Evolutionary conservation across 148 eudicot species (phyloP), one percentile per base, ranked within the genome.

Genomic region (Spergularia marina): DNA sequence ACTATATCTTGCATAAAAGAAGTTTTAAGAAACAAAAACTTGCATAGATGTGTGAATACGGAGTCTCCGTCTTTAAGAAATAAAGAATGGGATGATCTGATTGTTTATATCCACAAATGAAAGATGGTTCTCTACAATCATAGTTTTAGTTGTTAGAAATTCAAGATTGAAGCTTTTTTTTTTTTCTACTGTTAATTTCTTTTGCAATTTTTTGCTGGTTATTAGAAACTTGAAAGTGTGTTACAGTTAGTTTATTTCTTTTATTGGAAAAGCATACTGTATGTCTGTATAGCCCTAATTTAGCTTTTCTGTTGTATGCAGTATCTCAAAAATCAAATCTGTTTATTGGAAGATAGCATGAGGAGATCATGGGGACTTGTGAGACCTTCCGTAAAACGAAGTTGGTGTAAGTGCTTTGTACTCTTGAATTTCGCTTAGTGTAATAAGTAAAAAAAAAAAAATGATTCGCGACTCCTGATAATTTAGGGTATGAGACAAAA

Each of bases 331-430:
- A 83, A 82, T 74, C 95, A 94, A 74, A 82, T 87, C 57, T 75
- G 77, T 30, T 61, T 63, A 58, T 83, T 94, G 52, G 97, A 91
- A 80, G 91, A 87, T 71, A 86, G 87, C 71, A 90, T 91, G 68
- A 87, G 95, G 83, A 89, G 89, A 77, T 91, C 98, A 20, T 94
- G 98, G 98, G 80, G 80, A 73, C 80, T 81, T 58, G 81, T 84
- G 55, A 70, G 77, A 74, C 82, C 77, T 73, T 74, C 84, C 76
- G 81, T 81, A 71, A 85, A 75, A 68, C 77, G 85, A 53, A 81
- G 77, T 84, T 76, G 81, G 82, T 83, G 98, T 91, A 86, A 90
- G 95, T 83, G 80, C 71, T 76, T 30, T 67, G 65, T 18, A 17
- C 15, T 52, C 44, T 60, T 30, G 51, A 36, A 2, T 49, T 60